A percentile compares a stretch with the other conserved stretches of the same genome.
These are phyloP conservation scores for Leccinum huronense DNA, from an alignment of 1,284 basidiomycete species.

Conservation along the genomic window DNA sequence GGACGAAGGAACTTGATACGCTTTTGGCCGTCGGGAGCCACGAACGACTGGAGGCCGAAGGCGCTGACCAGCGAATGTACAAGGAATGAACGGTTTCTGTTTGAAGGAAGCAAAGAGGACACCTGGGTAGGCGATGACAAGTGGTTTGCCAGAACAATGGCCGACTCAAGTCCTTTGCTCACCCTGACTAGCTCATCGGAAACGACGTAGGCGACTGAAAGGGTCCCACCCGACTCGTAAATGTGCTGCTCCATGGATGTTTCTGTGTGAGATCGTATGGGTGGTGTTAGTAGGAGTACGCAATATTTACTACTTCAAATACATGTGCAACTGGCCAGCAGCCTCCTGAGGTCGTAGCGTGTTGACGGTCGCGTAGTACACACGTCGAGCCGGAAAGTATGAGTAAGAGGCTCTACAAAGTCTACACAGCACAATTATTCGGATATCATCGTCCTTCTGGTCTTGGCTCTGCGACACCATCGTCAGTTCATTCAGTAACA, in stretches of 20 bases:
- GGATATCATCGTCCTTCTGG: constrained; percentile 39
- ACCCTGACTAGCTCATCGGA: constrained; percentile 59
- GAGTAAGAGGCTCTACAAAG: neutral
- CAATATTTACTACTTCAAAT: neutral
- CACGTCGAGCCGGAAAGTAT: neutral
- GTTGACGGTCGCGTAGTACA: neutral
- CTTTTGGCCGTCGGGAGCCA: constrained; percentile 27
- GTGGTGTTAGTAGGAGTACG: too few relatives aligned
- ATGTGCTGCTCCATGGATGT: constrained; percentile 13
- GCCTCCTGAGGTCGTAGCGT: neutral
- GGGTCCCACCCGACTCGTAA: neutral
- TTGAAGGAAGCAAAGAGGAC: constrained; percentile 78
- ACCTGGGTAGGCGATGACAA: constrained; percentile 36
- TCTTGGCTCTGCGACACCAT: constrained; percentile 37
- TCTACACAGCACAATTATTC: constrained; percentile 1
- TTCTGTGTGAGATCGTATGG: neutral
- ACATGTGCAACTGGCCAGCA: neutral
- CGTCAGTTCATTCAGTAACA: constrained; percentile 2
- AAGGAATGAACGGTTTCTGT: constrained; percentile 73
- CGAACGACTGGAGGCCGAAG: constrained; percentile 51
- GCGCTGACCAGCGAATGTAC: constrained; percentile 73
- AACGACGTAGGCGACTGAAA: constrained; percentile 48
- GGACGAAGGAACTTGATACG: constrained; percentile 52
- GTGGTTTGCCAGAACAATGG: constrained; percentile 10
- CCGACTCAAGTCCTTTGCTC: constrained; percentile 8